These are phyloP conservation scores for Euclidium syriacum DNA, from an alignment of 345 rosid genomes.

Conservation along the genomic window DNA sequence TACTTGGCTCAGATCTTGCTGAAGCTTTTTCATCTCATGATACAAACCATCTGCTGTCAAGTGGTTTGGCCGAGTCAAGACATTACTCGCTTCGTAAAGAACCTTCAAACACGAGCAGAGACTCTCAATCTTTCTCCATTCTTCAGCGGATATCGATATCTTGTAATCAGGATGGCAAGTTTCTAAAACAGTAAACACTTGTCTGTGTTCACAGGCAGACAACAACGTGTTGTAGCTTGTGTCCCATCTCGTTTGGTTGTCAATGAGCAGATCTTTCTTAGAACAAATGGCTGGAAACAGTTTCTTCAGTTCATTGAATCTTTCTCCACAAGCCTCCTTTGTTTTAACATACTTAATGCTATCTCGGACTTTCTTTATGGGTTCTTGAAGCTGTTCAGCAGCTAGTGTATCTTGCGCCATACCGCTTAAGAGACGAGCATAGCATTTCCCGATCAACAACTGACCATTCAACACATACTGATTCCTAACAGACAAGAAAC, in stretches of 20 bases:
- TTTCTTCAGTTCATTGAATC: slow-evolving; percentile 62
- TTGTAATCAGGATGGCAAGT: slow-evolving; percentile 72
- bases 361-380: slow-evolving; percentile 61
- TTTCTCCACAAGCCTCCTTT: slow-evolving; percentile 56
- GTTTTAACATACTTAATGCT: slow-evolving; percentile 63
- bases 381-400: slow-evolving; percentile 31
- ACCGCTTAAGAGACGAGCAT: slow-evolving; percentile 51
- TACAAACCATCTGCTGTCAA: slow-evolving; percentile 52
- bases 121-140: slow-evolving; percentile 71
- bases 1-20: slow-evolving; percentile 55
- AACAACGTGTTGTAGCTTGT: slow-evolving; percentile 70
- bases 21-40: slow-evolving; percentile 75
- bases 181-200: slow-evolving; percentile 76
- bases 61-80: slow-evolving; percentile 39
- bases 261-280: slow-evolving; percentile 48
- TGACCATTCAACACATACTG: slow-evolving; percentile 68
- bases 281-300: slow-evolving; percentile 53
- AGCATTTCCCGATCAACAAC: slow-evolving; percentile 58
- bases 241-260: slow-evolving; percentile 64
- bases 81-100: slow-evolving; percentile 52
- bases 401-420: slow-evolving; percentile 48
- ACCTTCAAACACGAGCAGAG: slow-evolving; percentile 68
- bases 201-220: slow-evolving; percentile 65
- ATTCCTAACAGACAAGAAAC: slow-evolving; percentile 54
- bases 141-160: slow-evolving; percentile 62